Percentiles rank a stretch among this genome's conserved stretches.
Conservation (phyloP, 208 protist genomes). For the Leishmania guyanensis region DNA sequence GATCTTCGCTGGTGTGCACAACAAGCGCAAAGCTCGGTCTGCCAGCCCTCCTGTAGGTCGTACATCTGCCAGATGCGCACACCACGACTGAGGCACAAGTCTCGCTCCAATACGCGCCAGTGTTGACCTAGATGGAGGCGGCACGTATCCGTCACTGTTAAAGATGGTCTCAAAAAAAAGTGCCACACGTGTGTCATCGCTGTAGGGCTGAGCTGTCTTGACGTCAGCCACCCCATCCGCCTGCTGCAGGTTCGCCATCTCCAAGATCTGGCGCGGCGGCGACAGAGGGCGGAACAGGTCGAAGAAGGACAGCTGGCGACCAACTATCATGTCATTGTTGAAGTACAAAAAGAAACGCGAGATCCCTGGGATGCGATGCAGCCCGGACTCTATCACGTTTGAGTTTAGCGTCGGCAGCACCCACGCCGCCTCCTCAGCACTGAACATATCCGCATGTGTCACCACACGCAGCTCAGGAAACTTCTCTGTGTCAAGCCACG, state of each 20-base stretch:
- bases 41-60: not conserved
- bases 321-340: conserved; percentile 57
- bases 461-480: conserved; percentile 41
- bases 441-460: conserved; percentile 44
- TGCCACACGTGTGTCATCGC: not conserved
- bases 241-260: not conserved
- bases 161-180: conserved; percentile 31
- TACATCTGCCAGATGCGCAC: not conserved
- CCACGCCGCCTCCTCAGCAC: conserved; percentile 24
- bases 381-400: conserved; percentile 37
- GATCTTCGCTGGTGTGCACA: conserved; percentile 3
- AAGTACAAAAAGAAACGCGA: conserved; percentile 56
- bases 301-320: conserved; percentile 40
- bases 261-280: conserved; percentile 24
- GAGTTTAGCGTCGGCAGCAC: conserved; percentile 49
- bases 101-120: not conserved
- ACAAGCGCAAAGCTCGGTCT: not conserved
- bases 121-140: not conserved
- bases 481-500: conserved; percentile 37
- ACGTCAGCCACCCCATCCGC: not conserved
- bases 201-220: not conserved
- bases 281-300: conserved; percentile 54
- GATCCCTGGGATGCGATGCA: conserved; percentile 46
- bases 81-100: not conserved
- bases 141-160: conserved; percentile 24